phyloP scores from a whole-genome alignment of 345 rosid species.

The Aquilaria sinensis region DNA sequence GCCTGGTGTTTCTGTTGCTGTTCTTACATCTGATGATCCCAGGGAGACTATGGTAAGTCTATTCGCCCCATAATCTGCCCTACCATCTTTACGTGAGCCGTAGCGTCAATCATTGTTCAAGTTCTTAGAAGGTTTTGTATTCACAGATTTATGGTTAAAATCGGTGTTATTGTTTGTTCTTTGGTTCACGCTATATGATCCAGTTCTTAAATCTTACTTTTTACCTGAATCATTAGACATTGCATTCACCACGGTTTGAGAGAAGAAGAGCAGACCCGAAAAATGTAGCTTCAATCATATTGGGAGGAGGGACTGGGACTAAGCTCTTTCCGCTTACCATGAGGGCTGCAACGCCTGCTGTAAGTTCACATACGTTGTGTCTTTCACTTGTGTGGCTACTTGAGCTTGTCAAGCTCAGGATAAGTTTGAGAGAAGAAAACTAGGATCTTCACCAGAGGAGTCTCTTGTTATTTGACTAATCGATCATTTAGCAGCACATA shows the following conservation, averaged over 20 bases:
- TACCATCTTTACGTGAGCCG: not conserved
- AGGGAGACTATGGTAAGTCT: conserved; percentile 52
- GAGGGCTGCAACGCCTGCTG: conserved; percentile 95
- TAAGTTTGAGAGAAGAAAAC: not conserved
- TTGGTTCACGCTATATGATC: not conserved
- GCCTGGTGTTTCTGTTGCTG: conserved; percentile 50
- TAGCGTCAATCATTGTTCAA: not conserved
- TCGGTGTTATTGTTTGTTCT: too few species aligned
- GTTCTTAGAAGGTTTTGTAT: not conserved
- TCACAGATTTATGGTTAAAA: not conserved
- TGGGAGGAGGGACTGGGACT: conserved; percentile 95
- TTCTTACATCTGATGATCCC: conserved; percentile 60
- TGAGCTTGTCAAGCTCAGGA: too few species aligned
- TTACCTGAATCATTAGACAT: conserved; percentile 27
- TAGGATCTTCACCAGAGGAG: not conserved
- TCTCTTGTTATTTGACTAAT: not conserved
- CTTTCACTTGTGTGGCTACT: too few species aligned
- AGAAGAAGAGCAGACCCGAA: conserved; percentile 66
- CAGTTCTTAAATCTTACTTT: not conserved
- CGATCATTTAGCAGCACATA: not conserved
- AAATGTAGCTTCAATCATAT: conserved; percentile 79
- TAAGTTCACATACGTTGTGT: conserved; percentile 26
- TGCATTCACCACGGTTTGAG: conserved; percentile 38
- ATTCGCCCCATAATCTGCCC: not conserved
- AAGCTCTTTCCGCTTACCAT: conserved; percentile 86